Evolutionary conservation across 1,139 yeast species (phyloP).

Genomic region (Debaryomycetaceae sp.): DNA sequence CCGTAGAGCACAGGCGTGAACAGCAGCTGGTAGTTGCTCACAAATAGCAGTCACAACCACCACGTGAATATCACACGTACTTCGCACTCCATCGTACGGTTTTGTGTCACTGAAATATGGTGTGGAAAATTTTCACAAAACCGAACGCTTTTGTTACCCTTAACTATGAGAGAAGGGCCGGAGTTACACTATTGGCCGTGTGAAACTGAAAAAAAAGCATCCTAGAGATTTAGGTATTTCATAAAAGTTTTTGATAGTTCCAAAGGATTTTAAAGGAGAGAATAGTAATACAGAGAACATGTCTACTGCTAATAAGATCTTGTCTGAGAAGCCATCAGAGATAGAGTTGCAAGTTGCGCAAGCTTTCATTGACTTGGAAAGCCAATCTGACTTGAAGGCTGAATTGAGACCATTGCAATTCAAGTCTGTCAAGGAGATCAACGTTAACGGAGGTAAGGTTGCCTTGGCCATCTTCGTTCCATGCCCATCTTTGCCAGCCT

Average conservation of each 20-base stretch:
- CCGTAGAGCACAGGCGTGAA: too few species aligned
- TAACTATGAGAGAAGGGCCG: conserved; percentile 1
- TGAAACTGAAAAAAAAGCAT: not conserved
- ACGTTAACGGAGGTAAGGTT: conserved; percentile 98
- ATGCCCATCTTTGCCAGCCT: conserved; percentile 86
- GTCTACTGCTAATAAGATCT: conserved; percentile 96
- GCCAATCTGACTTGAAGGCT: conserved; percentile 94
- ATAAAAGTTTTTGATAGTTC: conserved; percentile 4
- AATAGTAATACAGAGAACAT: conserved; percentile 34
- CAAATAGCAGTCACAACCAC: not conserved
- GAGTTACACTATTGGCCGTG: conserved; percentile 1
- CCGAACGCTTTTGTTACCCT: not conserved
- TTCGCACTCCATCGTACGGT: not conserved
- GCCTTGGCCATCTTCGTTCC: conserved; percentile 98
- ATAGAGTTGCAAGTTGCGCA: conserved; percentile 99
- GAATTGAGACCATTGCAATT: conserved; percentile 98
- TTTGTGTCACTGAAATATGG: not conserved
- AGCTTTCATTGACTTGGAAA: conserved; percentile 96
- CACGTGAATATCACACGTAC: not conserved
- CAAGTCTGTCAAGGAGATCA: conserved; percentile 97
- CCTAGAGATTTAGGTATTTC: not conserved
- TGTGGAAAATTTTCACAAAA: conserved; percentile 4
- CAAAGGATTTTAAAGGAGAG: conserved; percentile 1
- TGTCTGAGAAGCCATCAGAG: conserved; percentile 90
- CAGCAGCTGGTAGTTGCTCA: too few species aligned